Evolutionary conservation across 2,329 filamentous ascomycete genomes (phyloP), one percentile per base, ranked within the genome.

Genomic region (Aspergillus fumigatiaffinis): DNA sequence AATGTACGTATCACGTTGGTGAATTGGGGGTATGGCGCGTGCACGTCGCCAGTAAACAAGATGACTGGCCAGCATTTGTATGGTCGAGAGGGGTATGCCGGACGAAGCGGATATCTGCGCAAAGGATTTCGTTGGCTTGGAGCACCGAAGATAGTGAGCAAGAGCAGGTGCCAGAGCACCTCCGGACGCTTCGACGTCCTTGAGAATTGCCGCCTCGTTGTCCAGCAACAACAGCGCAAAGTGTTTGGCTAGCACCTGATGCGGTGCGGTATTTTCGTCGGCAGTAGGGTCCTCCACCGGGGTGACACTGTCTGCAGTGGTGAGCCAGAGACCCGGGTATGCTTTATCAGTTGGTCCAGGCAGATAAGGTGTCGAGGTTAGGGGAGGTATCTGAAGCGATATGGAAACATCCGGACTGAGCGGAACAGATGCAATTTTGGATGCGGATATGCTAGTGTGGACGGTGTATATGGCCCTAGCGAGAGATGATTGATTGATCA

Each of bases 1-100:
- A 35, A 97, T 89, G 73, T 97, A 99, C 10, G 88, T 89, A 71
- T 97, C 92, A 50, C 92, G 84, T 47, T 90, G 89, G 68, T 97
- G 92, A 5, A 99, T 83, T 0, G 94, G 94, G 4, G 91, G 90
- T 44, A 97, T 93, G 17, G 93, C 89, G 59, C 95, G 90, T 50
- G 93, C 94, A 56, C 92, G 88, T 25, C 94, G 87, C 92, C 93
- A 97, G 76, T 95, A 96, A 60, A 97, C 92, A 61, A 99, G 88
- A 76, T 97, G 94, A 57, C 91, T 89, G 9, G 92, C 92, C 60
- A 96, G 90, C 65, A 91, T 88, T 61, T 93, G 88, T 61, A 97
- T 88, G 64, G 96, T 90, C 32, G 85, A 82, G 1, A 94, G 81
- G 3, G 89, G 87, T 53, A 97, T 87, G 21, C 87, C 84, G 52